Evolutionary conservation across 1,284 basidiomycete genomes (phyloP), one percentile per base, ranked within the genome.

Genomic region (Ceratobasidium sp.): DNA sequence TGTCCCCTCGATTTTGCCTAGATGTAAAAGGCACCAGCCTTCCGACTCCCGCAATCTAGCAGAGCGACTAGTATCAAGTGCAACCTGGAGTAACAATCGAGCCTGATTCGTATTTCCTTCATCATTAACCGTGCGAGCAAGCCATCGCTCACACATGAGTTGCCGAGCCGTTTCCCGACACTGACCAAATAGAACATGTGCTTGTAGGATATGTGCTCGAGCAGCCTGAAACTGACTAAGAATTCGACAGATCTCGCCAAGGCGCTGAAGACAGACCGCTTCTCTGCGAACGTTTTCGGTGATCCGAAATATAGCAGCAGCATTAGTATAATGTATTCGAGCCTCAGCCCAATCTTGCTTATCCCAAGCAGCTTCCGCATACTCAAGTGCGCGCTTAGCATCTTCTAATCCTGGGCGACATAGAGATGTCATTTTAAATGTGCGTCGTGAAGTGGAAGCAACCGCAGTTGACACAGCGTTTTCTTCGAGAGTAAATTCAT

Each of bases 91-190:
- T 33, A 74, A 26, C 50, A 54, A n/a, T 23, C 28, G 28, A 4
- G 42, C 59, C n/a, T 74, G 61, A n/a, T 74, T 61, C 15, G 2
- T 7, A 12, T 52, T 74, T 40, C 71, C 71, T 26, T 64, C 59
- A 20, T 74, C 61, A 52, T 28, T 64, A 23, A 61, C 61, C 1
- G 61, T 61, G 23, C 59, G 71, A 40, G 71, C 71, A 33, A 74
- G 61, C 71, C 59, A 74, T 28, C 71, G 46, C 42, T 74, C 71
- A 28, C 71, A 74, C 71, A 64, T 74, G 20, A 74, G 61, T 38
- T 74, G 71, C 26, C 71, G 26, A 23, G 71, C 44, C 12, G 23
- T 46, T 38, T 74, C 71, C 20, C 71, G 48, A 23, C 61, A 74
- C 23, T 54, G 44, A n/a, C 71, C 71, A 42, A 74, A 65, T 12